Evolutionary conservation across 441 rosid genomes (phyloP).

Genomic region (Erysimum pusillum): DNA sequence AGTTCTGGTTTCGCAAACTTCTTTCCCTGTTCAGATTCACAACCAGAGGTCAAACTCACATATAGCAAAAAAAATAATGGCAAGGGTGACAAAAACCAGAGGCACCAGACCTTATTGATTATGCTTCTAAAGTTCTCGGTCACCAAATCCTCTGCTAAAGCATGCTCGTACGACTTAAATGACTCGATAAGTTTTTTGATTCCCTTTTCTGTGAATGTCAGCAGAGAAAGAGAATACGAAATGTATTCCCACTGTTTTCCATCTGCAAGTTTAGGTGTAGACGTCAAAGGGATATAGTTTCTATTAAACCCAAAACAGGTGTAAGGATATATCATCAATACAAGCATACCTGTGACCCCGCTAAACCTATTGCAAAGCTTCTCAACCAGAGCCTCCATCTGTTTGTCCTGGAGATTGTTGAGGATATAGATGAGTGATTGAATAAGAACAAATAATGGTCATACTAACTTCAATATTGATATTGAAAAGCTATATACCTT

Average conservation of each 20-base stretch:
- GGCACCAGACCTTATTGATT: constrained; percentile 75
- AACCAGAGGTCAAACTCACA: constrained; percentile 35
- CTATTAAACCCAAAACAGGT: constrained; percentile 16
- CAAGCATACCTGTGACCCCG: constrained; percentile 84
- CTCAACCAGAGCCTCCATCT: constrained; percentile 98
- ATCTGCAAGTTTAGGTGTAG: constrained; percentile 66
- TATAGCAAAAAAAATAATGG: constrained; percentile 15
- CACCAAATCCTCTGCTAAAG: constrained; percentile 82
- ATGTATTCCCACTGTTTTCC: constrained; percentile 89
- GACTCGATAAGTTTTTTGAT: constrained; percentile 89
- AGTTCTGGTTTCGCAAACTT: constrained; percentile 98
- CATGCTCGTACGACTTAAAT: constrained; percentile 89
- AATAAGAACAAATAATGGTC: constrained; percentile 29
- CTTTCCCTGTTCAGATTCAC: constrained; percentile 71
- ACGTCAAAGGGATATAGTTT: constrained; percentile 25
- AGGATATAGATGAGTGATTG: constrained; percentile 34
- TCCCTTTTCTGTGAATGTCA: constrained; percentile 95
- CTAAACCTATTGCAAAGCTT: constrained; percentile 97
- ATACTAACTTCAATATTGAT: constrained; percentile 21
- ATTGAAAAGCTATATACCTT: constrained; percentile 59
- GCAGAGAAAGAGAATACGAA: constrained; percentile 94
- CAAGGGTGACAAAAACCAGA: constrained; percentile 38
- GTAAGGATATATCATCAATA: constrained; percentile 7
- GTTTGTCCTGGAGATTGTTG: constrained; percentile 75
- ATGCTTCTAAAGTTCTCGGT: constrained; percentile 92